These are phyloP conservation scores for Malus sylvestris DNA, from an alignment of 306 rosid species.

Conservation along the genomic window DNA sequence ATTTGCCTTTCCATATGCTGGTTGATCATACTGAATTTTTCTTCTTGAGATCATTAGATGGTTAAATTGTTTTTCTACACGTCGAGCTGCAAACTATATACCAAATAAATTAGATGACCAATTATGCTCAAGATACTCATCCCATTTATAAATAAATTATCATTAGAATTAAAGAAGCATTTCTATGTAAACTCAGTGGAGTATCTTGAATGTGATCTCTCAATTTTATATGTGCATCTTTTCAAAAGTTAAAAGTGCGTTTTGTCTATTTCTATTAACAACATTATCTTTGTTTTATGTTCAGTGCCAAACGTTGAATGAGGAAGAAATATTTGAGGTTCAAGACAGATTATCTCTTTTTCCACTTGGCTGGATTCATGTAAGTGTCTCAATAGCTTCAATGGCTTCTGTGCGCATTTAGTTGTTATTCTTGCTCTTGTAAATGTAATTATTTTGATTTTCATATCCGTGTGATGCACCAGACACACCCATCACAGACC, in stretches of 20 bases:
- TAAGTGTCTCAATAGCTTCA: conserved; percentile 44
- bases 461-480: conserved; percentile 22
- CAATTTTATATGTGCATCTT: background rate
- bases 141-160: no score
- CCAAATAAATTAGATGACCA: background rate
- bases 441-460: background rate
- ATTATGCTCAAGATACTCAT: background rate
- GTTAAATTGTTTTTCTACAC: background rate
- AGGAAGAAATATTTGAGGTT: conserved; percentile 98
- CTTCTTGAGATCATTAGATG: background rate
- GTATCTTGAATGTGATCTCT: background rate
- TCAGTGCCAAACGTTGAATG: conserved; percentile 95
- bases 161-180: background rate
- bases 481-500: conserved; percentile 99
- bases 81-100: background rate
- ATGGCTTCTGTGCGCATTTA: background rate
- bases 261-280: conserved; percentile 7
- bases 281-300: conserved; percentile 10
- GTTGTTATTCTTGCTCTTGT: background rate
- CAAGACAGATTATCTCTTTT: conserved; percentile 92
- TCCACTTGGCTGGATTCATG: conserved; percentile 98
- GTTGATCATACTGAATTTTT: background rate
- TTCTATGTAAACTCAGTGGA: background rate
- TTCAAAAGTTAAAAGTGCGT: background rate
- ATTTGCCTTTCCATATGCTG: conserved; percentile 3